Evolutionary conservation across 257 asterid species (phyloP).

Genomic region (Fraxinus quadrangulata): DNA sequence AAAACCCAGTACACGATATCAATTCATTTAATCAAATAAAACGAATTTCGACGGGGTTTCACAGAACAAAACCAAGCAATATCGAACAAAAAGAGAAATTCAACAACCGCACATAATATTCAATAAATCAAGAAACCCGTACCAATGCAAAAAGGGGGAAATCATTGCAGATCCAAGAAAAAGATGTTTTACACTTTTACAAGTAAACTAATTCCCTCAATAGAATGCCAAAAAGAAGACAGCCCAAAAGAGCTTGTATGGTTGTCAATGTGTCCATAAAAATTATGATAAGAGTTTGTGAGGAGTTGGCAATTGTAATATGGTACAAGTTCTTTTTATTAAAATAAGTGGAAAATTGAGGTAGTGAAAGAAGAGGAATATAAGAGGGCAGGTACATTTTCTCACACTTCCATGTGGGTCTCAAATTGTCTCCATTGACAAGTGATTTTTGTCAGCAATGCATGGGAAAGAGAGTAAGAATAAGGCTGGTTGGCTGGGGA

Average conservation of each 20-base stretch:
- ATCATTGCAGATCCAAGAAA: conserved; percentile 43
- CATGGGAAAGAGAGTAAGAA: no score
- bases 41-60: conserved; percentile 15
- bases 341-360: conserved; percentile 7
- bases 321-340: background rate
- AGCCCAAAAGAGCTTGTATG: conserved; percentile 29
- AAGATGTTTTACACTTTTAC: background rate
- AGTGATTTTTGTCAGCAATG: no score
- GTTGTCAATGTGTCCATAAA: conserved; percentile 33
- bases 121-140: background rate
- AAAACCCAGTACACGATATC: conserved; percentile 38
- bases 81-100: background rate
- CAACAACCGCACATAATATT: background rate
- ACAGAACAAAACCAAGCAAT: conserved; percentile 23
- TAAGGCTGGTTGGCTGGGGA: no score
- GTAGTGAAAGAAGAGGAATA: conserved; percentile 21
- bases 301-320: conserved; percentile 34
- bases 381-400: conserved; percentile 23
- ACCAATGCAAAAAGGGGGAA: conserved; percentile 11
- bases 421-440: no score
- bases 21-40: conserved; percentile 20
- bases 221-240: conserved; percentile 24
- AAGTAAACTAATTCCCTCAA: conserved; percentile 15
- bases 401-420: conserved; percentile 55
- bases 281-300: conserved; percentile 16